Percentiles rank a stretch among this genome's conserved stretches.
These are phyloP conservation scores for Cordyceps tenuipes DNA, from an alignment of 2,329 filamentous ascomycete genomes.

Conservation along the genomic window DNA sequence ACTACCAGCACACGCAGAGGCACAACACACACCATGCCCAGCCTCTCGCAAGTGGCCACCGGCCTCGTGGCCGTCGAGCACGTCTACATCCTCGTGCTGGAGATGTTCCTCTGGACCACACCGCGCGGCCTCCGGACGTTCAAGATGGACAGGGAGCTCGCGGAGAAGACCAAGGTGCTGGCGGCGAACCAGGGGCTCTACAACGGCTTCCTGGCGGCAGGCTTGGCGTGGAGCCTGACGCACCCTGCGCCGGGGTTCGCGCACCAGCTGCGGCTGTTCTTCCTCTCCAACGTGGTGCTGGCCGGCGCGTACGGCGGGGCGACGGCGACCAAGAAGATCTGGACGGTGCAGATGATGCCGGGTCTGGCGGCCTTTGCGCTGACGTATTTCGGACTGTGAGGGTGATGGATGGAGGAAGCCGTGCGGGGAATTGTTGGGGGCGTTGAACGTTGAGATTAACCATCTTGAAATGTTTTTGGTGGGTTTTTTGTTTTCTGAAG, in stretches of 20 bases:
- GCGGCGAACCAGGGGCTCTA: conserved; percentile 45
- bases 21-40: conserved; percentile 24
- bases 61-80: conserved; percentile 34
- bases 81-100: conserved; percentile 40
- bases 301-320: conserved; percentile 38
- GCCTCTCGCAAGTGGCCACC: conserved; percentile 27
- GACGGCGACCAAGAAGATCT: conserved; percentile 33
- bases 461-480: not conserved
- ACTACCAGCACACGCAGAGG: no score
- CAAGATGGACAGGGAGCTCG: conserved; percentile 35
- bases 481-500: not conserved
- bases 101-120: conserved; percentile 43
- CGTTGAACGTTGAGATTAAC: not conserved
- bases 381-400: conserved; percentile 18
- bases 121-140: conserved; percentile 38
- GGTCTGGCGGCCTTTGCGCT: conserved; percentile 21
- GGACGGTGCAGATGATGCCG: conserved; percentile 35
- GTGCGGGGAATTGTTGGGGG: no score
- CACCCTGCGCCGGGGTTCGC: conserved; percentile 36
- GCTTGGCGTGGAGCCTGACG: conserved; percentile 37
- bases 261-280: conserved; percentile 38
- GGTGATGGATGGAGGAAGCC: not conserved
- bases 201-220: conserved; percentile 44
- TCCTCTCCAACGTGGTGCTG: conserved; percentile 35
- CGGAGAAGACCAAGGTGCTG: conserved; percentile 34